A percentile compares a stretch with the other conserved stretches of the same genome.
Evolutionary conservation across 2,329 filamentous ascomycete species (phyloP).

Genomic region (Torrubiella hemipterigena): DNA sequence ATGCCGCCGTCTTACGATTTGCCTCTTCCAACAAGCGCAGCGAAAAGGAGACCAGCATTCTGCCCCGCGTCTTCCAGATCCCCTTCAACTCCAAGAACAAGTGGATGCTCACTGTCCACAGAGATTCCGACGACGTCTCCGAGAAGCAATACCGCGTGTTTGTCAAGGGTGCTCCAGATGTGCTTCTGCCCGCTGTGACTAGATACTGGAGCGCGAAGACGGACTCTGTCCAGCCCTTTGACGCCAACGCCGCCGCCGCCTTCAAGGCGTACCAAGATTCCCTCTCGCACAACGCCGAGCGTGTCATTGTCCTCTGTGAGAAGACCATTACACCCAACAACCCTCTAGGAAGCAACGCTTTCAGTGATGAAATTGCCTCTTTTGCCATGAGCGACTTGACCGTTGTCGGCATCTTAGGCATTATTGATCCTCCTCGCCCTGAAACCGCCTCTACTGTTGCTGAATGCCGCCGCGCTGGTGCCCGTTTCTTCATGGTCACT

Average conservation of each 20-base stretch:
- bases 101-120: slow-evolving; percentile 31
- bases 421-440: slow-evolving; percentile 32
- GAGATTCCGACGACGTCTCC: slow-evolving; percentile 13
- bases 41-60: slow-evolving; percentile 8
- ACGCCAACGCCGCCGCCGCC: slow-evolving; percentile 16
- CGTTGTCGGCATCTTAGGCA: slow-evolving; percentile 39
- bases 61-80: slow-evolving; percentile 23
- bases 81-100: slow-evolving; percentile 40
- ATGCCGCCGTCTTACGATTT: slow-evolving; percentile 28
- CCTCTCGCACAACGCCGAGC: slow-evolving; percentile 27
- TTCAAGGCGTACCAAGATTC: slow-evolving; percentile 25
- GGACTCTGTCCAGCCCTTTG: slow-evolving; percentile 20
- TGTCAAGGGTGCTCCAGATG: slow-evolving; percentile 43
- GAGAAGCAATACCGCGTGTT: slow-evolving; percentile 26
- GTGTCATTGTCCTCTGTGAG: slow-evolving; percentile 30
- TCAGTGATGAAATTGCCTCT: slow-evolving; percentile 34
- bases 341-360: slow-evolving; percentile 28
- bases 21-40: slow-evolving; percentile 14
- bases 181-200: slow-evolving; percentile 26
- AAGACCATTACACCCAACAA: slow-evolving; percentile 17
- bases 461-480: slow-evolving; percentile 29
- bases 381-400: slow-evolving; percentile 28
- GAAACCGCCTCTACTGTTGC: slow-evolving; percentile 28
- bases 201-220: slow-evolving; percentile 20
- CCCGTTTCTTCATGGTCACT: slow-evolving; percentile 36